Evolutionary conservation across 176 grass and related monocot genomes (phyloP), one percentile per base, ranked within the genome.

Genomic region (Cocos nucifera): DNA sequence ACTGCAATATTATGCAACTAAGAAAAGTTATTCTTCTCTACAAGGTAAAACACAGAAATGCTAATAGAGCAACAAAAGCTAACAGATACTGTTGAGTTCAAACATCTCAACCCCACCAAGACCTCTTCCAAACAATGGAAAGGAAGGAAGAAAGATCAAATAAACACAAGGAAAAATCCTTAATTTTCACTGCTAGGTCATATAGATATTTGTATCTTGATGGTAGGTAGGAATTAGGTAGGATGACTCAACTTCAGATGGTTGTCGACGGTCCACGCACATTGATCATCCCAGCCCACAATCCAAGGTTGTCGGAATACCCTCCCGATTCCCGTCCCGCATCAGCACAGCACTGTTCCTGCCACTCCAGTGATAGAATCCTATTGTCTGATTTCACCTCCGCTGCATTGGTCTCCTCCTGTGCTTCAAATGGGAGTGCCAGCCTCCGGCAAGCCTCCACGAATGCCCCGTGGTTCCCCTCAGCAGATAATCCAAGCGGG

Each of bases 251-350:
- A 73, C 54, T 12, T 80, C 76, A 78, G 68, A 83, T 86, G 80
- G 81, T 72, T 15, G 81, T 56, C 12, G 89, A 82, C 19, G 79
- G 75, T 57, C 80, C 83, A 54, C 76, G 83, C 50, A 75, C 75
- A 49, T 73, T 66, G 22, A 85, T 65, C 85, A 95, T 80, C 63
- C 82, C 72, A 51, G 79, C 81, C 89, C 89, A 95, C 72, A 89
- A 64, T 29, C 76, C 85, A 15, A 82, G 28, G 21, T 77, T 72
- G 19, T 77, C 17, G 9, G 78, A 49, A 28, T 77, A 94, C 50
- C 75, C 80, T 17, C 69, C 77, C 6, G 72, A 25, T 25, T 75
- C 76, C 3, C 76, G 79, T 50, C 76, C 84, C 10, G 39, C 78
- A 48, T 89, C 89, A 17, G 66, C 76, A 61, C 86, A 89, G 1